Evolutionary conservation across 768 basidiomycete species (phyloP), one percentile per base, ranked within the genome.

Genomic region (Phanerochaete carnosa): DNA sequence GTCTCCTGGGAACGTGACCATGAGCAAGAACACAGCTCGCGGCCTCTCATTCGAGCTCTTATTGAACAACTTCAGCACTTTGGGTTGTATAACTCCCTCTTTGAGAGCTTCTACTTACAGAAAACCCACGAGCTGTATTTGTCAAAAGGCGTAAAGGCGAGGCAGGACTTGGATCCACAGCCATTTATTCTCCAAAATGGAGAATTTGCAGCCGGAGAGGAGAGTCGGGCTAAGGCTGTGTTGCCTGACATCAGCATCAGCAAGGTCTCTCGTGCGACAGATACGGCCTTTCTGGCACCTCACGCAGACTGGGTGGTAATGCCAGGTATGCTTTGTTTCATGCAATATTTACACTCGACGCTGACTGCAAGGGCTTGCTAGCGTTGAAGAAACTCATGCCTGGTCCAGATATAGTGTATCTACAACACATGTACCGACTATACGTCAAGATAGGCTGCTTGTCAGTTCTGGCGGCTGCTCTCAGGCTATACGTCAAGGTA

Each of bases 401-500:
- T 3, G 72, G 83, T 15, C 51, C 51, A 13, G 73, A 77, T 22
- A 69, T 50, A 7, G n/a, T 70, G 2, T 75, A 70, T 5, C 73
- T 93, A 12, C 67, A 65, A 13, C 73, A 70, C 22, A 82, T 94
- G 77, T 89, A 92, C 69, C 66, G 70, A 1, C 75, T 89, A 6
- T 90, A 93, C 61, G 70, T 76, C 1, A 80, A 86, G 5, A 84
- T 92, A 0, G 75, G 76, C 28, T 81, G 80, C 0, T 70, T 83
- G 33, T 80, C 81, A 57, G 72, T 78, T 2, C 76, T 95, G 0
- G 79, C 82, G 56, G 73, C 72, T 2, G 83, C 87, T 8, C 92
- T 92, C 74, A 84, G 84, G 61, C 74, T 73, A 1, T 77, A 86
- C 60, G 74, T 92, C 47, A 79, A 83, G 74, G 92, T 88, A 45